phyloP scores from a whole-genome alignment of 768 basidiomycete species.

The Podaxis rugospora region DNA sequence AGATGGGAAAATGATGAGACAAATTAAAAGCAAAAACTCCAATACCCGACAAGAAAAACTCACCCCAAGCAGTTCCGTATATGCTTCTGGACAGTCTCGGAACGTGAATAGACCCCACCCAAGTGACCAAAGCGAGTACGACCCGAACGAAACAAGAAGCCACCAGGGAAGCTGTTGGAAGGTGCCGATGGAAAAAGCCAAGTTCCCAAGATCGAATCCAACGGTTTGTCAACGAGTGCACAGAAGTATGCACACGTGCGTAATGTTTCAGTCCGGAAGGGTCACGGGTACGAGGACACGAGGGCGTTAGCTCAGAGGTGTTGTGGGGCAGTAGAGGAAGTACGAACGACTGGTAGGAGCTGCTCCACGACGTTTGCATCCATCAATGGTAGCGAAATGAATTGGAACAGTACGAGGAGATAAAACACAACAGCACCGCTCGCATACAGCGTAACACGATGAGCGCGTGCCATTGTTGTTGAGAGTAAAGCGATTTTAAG shows the following conservation, averaged over 20 bases:
- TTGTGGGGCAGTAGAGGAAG: neutral
- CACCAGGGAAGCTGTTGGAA: conserved; percentile 74
- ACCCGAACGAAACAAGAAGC: conserved; percentile 74
- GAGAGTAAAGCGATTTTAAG: neutral
- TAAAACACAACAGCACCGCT: conserved; percentile 44
- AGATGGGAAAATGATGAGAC: conserved; percentile 2
- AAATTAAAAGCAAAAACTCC: conserved; percentile 4
- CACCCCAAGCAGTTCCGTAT: conserved; percentile 62
- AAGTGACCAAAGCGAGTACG: conserved; percentile 73
- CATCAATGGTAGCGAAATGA: conserved; percentile 52
- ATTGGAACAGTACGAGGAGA: conserved; percentile 50
- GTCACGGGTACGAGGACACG: neutral
- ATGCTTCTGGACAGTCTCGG: conserved; percentile 76
- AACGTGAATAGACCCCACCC: conserved; percentile 74
- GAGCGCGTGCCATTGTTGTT: conserved; percentile 54
- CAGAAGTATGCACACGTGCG: neutral
- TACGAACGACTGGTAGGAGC: conserved; percentile 58
- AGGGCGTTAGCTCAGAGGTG: neutral
- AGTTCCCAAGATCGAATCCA: neutral
- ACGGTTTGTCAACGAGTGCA: neutral
- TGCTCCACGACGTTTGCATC: conserved; percentile 39
- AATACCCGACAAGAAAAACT: conserved; percentile 20
- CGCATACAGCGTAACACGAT: conserved; percentile 44
- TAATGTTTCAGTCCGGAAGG: neutral
- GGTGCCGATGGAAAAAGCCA: neutral